phyloP scores from a whole-genome alignment of 306 rosid genomes.

The Cercis canadensis region DNA sequence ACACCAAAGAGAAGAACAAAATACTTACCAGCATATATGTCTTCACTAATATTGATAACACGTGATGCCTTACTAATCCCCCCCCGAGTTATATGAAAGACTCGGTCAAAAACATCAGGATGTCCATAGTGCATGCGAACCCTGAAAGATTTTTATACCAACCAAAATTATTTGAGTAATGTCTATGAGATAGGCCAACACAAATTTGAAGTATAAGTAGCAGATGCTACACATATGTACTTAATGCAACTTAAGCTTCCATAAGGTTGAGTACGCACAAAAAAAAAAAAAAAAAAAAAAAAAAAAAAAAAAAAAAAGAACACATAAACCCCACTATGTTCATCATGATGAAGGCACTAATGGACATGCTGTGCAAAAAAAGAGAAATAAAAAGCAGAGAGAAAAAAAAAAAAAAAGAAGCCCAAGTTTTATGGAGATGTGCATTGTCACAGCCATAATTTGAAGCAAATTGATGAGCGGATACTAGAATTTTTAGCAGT shows the following conservation, averaged over 20 bases:
- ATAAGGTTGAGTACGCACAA: background rate
- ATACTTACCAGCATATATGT: conserved; percentile 81
- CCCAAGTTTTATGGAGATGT: background rate
- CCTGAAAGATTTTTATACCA: conserved; percentile 52
- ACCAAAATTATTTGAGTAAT: conserved; percentile 27
- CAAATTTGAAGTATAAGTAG: conserved; percentile 18
- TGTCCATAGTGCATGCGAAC: conserved; percentile 99
- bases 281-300: too few species aligned
- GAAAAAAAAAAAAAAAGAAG: background rate
- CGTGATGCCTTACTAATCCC: conserved; percentile 98
- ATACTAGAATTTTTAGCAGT: too few species aligned
- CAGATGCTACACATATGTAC: background rate
- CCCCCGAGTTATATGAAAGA: conserved; percentile 95
- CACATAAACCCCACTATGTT: background rate
- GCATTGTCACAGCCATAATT: too few species aligned
- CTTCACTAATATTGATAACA: conserved; percentile 96
- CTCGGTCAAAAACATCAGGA: conserved; percentile 95
- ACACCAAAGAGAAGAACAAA: too few species aligned
- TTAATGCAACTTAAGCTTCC: background rate
- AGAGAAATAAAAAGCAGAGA: too few species aligned
- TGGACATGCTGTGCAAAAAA: too few species aligned
- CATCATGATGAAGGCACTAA: background rate
- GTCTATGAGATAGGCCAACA: background rate
- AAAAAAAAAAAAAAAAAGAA: too few species aligned
- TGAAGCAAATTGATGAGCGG: too few species aligned